These are phyloP conservation scores for Tolypocladium inflatum DNA, from an alignment of 2,329 filamentous ascomycete genomes.

Conservation along the genomic window DNA sequence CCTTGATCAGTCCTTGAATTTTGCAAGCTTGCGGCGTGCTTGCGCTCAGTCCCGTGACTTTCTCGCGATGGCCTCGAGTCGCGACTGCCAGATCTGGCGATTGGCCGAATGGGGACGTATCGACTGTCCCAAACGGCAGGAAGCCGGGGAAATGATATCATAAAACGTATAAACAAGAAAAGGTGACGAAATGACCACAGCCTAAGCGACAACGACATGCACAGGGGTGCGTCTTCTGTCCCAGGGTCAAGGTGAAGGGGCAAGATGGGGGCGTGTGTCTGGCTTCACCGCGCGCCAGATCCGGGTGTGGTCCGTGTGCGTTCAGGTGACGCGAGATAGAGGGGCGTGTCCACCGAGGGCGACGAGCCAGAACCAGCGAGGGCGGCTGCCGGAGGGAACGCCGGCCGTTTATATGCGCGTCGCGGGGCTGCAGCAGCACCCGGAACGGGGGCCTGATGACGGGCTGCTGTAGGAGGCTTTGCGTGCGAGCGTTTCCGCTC, in stretches of 20 bases:
- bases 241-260: not conserved
- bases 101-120: not conserved
- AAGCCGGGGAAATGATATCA: not conserved
- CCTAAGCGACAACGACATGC: not conserved
- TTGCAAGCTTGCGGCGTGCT: too few relatives aligned
- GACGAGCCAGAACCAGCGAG: not conserved
- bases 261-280: not conserved
- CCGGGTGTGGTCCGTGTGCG: not conserved
- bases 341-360: not conserved
- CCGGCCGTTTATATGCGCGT: slow-evolving; percentile 40
- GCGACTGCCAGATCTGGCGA: not conserved
- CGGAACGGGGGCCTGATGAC: not conserved
- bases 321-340: not conserved
- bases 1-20: not conserved
- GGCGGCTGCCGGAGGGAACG: slow-evolving; percentile 24
- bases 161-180: not conserved
- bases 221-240: not conserved
- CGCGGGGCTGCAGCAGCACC: not conserved
- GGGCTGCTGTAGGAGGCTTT: not conserved
- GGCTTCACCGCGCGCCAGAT: not conserved
- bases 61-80: not conserved
- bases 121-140: not conserved
- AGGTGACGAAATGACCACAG: not conserved
- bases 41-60: not conserved
- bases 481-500: not conserved